These are phyloP conservation scores for Aureobasidium vineae DNA, from an alignment of 2,329 filamentous ascomycete genomes.

Conservation along the genomic window DNA sequence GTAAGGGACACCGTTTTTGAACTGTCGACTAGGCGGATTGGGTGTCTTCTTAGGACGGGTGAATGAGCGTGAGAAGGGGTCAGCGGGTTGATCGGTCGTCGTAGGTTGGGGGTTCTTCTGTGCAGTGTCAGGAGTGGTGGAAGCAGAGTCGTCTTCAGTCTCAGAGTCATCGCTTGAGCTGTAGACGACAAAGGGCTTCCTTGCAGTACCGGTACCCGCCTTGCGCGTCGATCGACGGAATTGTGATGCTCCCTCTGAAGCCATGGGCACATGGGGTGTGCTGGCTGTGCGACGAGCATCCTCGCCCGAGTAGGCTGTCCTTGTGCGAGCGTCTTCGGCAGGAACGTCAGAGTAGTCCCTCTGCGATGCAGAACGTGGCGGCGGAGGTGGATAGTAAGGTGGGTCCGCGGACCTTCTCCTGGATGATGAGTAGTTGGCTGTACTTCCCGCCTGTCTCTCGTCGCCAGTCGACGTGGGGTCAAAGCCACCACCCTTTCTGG, in stretches of 20 bases:
- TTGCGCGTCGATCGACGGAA: slow-evolving; percentile 19
- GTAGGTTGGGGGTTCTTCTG: slow-evolving; percentile 4
- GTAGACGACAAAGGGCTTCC: slow-evolving; percentile 32
- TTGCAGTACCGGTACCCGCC: slow-evolving; percentile 19
- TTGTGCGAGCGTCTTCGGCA: slow-evolving; percentile 50
- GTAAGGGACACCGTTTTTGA: slow-evolving; percentile 29
- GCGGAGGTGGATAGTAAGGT: slow-evolving; percentile 19
- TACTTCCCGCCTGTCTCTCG: slow-evolving; percentile 55
- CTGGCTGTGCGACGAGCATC: slow-evolving; percentile 45
- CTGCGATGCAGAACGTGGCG: slow-evolving; percentile 18
- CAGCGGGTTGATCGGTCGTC: slow-evolving; percentile 26
- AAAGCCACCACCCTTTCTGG: slow-evolving; percentile 58
- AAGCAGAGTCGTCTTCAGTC: slow-evolving; percentile 25
- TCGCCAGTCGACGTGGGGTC: slow-evolving; percentile 60
- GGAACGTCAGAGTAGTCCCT: slow-evolving; percentile 42
- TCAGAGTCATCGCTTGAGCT: slow-evolving; percentile 33
- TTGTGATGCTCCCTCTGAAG: not conserved
- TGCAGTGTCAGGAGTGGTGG: slow-evolving; percentile 25
- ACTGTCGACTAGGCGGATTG: slow-evolving; percentile 35
- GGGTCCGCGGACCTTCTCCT: slow-evolving; percentile 25
- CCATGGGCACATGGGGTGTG: not conserved
- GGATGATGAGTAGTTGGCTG: slow-evolving; percentile 37
- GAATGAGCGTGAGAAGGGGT: slow-evolving; percentile 25
- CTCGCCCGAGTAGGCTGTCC: slow-evolving; percentile 56
- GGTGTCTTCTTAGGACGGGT: slow-evolving; percentile 37